Base-by-base conservation (phyloP, 805 yeast species). In the Myxozyma mucilagina region DNA sequence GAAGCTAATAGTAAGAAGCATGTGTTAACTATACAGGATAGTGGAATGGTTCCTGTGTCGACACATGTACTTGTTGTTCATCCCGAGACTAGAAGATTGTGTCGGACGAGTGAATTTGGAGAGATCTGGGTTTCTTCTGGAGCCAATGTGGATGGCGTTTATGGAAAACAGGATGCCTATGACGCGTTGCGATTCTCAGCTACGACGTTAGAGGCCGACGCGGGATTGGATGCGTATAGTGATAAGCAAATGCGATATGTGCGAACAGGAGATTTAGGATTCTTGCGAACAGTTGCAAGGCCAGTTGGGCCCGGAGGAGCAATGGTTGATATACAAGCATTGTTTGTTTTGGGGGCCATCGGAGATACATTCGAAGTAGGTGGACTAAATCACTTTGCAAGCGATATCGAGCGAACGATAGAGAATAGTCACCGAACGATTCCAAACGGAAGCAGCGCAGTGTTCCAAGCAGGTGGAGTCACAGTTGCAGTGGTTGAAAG, bases 41-140 rank as follows among this genome's bases (percentile, higher is more conserved):
- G 96, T 0, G 99, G 99, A 11, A 88, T 93, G 80, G 97, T 92
- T 0, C 96, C 97, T 0, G 92, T 91, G 8, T 89, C 96, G 71
- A 90, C 98, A 0, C 96, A 92, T 70, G 84, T 94, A 38, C 94
- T 96, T 0, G 88, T 94, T 61, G 97, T 94, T 2, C 94, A 94
- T 67, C 99, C 99, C 0, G 97, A 94, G 71, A 93, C 97, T 0
- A 74, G 82, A 48, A 77, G 79, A 56, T 77, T 91, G 11, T 93
- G 99, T 71, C 84, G 82, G 60, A 86, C 86, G 54, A 97, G 98
- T 7, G 99, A 94, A 73, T 85, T 84, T 73, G 99, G 99, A 38
- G 99, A 94, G 75, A 90, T 94, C 43, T 94, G 98, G 98, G 96
- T 93, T 1, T 84, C 89, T 65, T 88, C 96, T 0, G 96, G 90